Evolutionary conservation across 768 basidiomycete genomes (phyloP), one percentile per base, ranked within the genome.

Genomic region (Auriscalpium microsporum): DNA sequence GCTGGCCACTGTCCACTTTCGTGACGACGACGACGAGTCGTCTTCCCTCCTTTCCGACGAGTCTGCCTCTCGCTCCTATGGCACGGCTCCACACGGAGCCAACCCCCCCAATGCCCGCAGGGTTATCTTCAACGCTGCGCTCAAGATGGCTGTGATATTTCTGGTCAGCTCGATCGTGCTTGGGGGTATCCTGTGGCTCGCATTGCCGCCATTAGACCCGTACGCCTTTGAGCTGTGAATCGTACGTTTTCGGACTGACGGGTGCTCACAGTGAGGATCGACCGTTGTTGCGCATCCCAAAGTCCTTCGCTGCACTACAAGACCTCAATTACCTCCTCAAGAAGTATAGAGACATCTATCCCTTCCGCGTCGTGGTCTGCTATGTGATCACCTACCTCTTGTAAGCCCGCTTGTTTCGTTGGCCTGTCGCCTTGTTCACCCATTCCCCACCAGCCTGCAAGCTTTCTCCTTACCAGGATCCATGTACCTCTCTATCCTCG

Each of bases 401-500:
- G 94, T 94, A 62, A 59, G 91, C 79, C 51, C 36, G 35, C n/a
- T 54, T 42, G 55, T 54, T 59, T 10, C 59, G 36, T 50, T 48
- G 45, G n/a, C 23, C 48, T 21, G 14, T 4, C 52, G 33, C 21
- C 34, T 36, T n/a, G 55, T 65, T 57, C 16, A 48, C 55, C n/a
- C 35, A 45, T 14, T 19, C 36, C 14, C n/a, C 45, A 21, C 44
- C 65, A 95, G 94, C 72, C 77, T 97, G 8, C 94, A 98, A 76
- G 92, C 93, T 0, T 98, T 97, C 72, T 94, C 94, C 8, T 78
- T 97, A 13, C 94, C 95, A 0, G 94, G 94, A 1, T 95, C 93
- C 45, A 95, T 98, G 94, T 98, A 98, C 67, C 81, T 98, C 48
- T 93, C 93, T 52, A 96, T 98, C 64, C 83, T 97, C 11, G 94